Evolutionary conservation across 257 asterid genomes (phyloP), one percentile per base, ranked within the genome.

Genomic region (Anisodus tanguticus): DNA sequence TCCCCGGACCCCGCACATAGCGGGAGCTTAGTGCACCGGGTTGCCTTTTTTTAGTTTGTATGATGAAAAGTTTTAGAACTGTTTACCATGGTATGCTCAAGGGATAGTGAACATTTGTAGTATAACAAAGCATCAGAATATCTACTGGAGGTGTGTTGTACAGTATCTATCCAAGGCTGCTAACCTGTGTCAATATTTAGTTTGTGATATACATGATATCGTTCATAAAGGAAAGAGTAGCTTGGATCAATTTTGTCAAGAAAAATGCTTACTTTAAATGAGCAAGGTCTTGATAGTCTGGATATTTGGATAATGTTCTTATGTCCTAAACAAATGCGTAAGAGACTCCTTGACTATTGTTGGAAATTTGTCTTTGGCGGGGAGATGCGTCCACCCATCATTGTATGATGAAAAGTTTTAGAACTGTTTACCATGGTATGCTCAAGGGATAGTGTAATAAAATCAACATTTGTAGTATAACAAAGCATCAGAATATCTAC

Each of bases 151-250:
- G 9, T n/a, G 59, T 72, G 31, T 72, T 19, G n/a, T 74, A 47
- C 80, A 47, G 37, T 74, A 74, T 43, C 80, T 43, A 74, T 74
- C 63, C 63, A 31, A 31, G 35, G 35, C 35, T 31, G 62, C 39
- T 74, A 2, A 4, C 12, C 45, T 49, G 22, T 6, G 45, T 12
- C 19, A 22, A 12, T 51, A 51, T 74, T 49, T 22, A 12, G 5
- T 74, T 49, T 7, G 22, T 74, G 49, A 49, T 31, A 31, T 31
- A 31, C 2, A 31, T 31, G 35, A 31, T 31, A 31, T 31, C 35
- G 35, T 31, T 31, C 35, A 22, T 31, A 31, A 31, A 31, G 35
- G 35, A 31, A 31, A 31, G 35, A 31, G 35, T 31, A 31, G 1
- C 35, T n/a, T n/a, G n/a, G n/a, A n/a, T n/a, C n/a, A n/a, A n/a